A percentile compares a stretch with the other conserved stretches of the same genome.
phyloP scores from a whole-genome alignment of 768 basidiomycete species.

The Rhizopogon vesiculosus region DNA sequence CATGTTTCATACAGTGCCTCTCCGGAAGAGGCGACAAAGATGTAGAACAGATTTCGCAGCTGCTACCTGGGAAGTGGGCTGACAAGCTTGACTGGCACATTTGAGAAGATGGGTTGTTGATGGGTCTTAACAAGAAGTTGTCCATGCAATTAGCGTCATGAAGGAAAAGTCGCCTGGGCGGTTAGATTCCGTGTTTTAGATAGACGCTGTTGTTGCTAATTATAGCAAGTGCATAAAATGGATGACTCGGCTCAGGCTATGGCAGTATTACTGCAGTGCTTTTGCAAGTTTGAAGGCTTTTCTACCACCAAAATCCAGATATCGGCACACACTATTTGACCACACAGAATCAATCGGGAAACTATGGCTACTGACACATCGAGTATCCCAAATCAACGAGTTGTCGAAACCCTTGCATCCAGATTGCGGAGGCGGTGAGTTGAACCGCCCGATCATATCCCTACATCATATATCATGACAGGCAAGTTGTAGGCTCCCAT shows the following conservation, averaged over 20 bases:
- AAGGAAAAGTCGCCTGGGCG: too few relatives aligned
- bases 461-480: constrained; percentile 28
- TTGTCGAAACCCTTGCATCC: constrained; percentile 65
- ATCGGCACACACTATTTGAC: not conserved
- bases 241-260: constrained; percentile 12
- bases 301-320: not conserved
- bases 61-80: constrained; percentile 92
- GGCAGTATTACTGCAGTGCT: not conserved
- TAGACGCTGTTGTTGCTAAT: not conserved
- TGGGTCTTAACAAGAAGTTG: not conserved
- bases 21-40: constrained; percentile 98
- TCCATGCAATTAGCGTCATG: not conserved
- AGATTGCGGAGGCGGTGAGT: constrained; percentile 71
- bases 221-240: constrained; percentile 14
- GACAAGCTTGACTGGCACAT: constrained; percentile 93
- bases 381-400: constrained; percentile 42
- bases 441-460: not conserved
- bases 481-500: constrained; percentile 89
- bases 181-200: not conserved
- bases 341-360: not conserved
- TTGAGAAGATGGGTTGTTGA: constrained; percentile 12
- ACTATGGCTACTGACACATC: constrained; percentile 39
- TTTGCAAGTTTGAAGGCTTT: not conserved
- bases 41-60: constrained; percentile 91
- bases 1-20: constrained; percentile 56